These are phyloP conservation scores for Phytophthora quininea DNA, from an alignment of 352 stramenopile species.

Conservation along the genomic window DNA sequence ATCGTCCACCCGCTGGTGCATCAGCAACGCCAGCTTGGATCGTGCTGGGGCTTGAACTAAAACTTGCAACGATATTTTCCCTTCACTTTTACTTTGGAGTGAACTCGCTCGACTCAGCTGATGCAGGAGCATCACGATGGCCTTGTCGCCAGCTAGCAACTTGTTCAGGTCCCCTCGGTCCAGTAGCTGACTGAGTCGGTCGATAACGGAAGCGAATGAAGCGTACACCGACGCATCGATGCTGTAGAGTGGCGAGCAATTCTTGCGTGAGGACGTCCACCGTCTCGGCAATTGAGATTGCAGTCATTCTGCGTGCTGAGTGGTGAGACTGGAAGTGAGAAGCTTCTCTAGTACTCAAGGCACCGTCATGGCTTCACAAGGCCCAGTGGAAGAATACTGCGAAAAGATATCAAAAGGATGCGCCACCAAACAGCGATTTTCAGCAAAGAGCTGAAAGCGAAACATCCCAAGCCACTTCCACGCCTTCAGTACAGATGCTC, in stretches of 20 bases:
- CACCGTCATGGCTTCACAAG: no score
- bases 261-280: constrained; percentile 10
- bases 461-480: no score
- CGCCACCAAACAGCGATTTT: no score
- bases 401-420: no score
- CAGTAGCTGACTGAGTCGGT: constrained; percentile 10
- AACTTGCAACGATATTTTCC: neutral
- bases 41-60: neutral
- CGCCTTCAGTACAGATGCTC: no score
- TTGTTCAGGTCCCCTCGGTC: constrained; percentile 1
- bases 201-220: constrained; percentile 4
- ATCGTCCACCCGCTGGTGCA: constrained; percentile 11
- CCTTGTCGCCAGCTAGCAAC: constrained; percentile 11
- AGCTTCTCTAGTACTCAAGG: no score
- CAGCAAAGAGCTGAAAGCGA: no score
- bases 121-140: constrained; percentile 10
- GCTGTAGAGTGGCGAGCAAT: constrained; percentile 3
- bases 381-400: no score
- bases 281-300: constrained; percentile 1
- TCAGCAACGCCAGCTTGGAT: constrained; percentile 5
- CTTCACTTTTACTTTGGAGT: neutral
- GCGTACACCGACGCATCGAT: constrained; percentile 3
- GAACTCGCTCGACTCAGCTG: constrained; percentile 5
- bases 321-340: no score
- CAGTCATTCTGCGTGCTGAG: no score